phyloP scores from a whole-genome alignment of 768 basidiomycete genomes.

The Phlebiopsis gigantea region DNA sequence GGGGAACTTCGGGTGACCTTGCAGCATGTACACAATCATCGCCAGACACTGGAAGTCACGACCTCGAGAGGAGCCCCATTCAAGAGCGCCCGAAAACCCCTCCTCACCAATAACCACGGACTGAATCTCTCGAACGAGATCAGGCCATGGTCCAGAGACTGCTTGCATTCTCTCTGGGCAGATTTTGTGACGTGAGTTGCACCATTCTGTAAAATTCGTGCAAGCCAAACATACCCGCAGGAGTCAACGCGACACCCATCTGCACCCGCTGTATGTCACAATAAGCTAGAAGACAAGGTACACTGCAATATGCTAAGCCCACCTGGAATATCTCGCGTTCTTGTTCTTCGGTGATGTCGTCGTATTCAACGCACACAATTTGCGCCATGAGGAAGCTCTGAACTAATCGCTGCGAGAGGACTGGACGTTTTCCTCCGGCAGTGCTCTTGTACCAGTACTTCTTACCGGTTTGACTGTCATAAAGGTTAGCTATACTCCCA shows the following conservation, averaged over 20 bases:
- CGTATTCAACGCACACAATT: slow-evolving; percentile 67
- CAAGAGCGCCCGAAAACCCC: slow-evolving; percentile 29
- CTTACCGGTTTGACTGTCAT: slow-evolving; percentile 31
- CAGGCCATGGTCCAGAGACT: slow-evolving; percentile 50
- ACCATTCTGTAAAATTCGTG: background rate
- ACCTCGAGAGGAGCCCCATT: slow-evolving; percentile 33
- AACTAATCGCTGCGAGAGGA: slow-evolving; percentile 46
- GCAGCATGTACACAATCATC: slow-evolving; percentile 27
- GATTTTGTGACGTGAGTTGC: background rate
- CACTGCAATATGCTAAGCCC: slow-evolving; percentile 18
- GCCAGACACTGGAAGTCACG: slow-evolving; percentile 33
- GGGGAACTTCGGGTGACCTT: slow-evolving; percentile 18
- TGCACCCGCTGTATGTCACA: slow-evolving; percentile 54
- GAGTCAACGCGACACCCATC: slow-evolving; percentile 69
- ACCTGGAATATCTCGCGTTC: slow-evolving; percentile 62
- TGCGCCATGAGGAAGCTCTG: slow-evolving; percentile 67
- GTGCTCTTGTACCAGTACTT: slow-evolving; percentile 43
- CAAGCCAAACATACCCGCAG: slow-evolving; percentile 40
- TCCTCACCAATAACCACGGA: slow-evolving; percentile 38
- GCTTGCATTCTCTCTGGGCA: slow-evolving; percentile 63
- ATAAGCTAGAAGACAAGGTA: background rate
- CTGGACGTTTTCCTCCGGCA: slow-evolving; percentile 19
- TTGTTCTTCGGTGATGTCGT: slow-evolving; percentile 40
- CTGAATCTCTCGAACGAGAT: slow-evolving; percentile 54
- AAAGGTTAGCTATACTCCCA: background rate